Base-by-base conservation (phyloP, 1,284 basidiomycete genomes). In the Papiliotrema nemorosa region DNA sequence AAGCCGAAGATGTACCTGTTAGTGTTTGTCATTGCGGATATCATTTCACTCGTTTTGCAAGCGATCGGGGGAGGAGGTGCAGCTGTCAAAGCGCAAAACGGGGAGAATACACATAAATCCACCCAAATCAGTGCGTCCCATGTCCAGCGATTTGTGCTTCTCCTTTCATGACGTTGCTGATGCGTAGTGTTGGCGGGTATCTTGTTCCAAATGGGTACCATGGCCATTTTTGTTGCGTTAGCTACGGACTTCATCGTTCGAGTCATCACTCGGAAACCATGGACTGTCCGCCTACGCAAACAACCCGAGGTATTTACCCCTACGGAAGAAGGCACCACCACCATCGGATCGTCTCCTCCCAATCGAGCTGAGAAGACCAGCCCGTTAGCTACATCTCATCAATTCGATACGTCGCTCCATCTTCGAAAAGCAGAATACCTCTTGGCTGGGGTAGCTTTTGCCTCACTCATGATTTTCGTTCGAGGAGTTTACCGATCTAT, bases 11-110 rank as follows among this genome's bases (percentile, higher is more conserved):
- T 51, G 44, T 66, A 72, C 52, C 60, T 73, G n/a, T 57, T 68
- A 46, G 36, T 66, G 33, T 74, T 75, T 44, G 49, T 73, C 42
- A 49, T 55, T 16, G 68, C 64, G 24, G 73, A 75, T 52, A 44
- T 74, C 25, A 52, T 71, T 33, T 63, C 66, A 1, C 58, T 76
- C 9, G 60, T 69, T 37, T 57, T 76, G 3, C 69, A 76, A 50
- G 70, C 66, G 9, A 55, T 70, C n/a, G 74, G 74, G 3, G 74
- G 72, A 18, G 73, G 65, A 0, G 55, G 62, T 27, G 66, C 66
- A 1, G 65, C 62, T 0, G 54, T 59, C 4, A 44, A 53, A 16
- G 62, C 62, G 7, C 34, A 60, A 37, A 49, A 54, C 25, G 52
- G 51, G 20, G 47, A 50, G 25, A 40, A 52, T 51, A 64, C 62